Base-by-base conservation (phyloP, 768 basidiomycete species). In the Goffeauzyma gilvescens region DNA sequence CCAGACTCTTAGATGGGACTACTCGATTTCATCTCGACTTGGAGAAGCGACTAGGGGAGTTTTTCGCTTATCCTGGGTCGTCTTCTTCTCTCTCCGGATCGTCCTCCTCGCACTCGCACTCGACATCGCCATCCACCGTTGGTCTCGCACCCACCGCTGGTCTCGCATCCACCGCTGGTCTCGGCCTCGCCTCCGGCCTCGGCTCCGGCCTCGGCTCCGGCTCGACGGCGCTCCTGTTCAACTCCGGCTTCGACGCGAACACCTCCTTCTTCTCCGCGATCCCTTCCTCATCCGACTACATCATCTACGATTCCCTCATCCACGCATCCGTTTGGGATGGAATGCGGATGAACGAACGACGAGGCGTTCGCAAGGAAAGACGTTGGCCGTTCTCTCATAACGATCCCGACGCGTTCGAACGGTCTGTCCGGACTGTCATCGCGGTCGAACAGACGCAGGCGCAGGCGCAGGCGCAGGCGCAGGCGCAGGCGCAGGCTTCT, bases 291-390 rank as follows among this genome's bases (percentile, higher is more conserved):
- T 75, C 75, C 9, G 89, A 96, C 57, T 72, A 72, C 34, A 62
- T 93, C 32, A 64, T 90, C 12, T 78, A 76, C 53, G 87, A 96
- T 58, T 82, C 81, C 50, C 74, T 81, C 51, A 78, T 90, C 35
- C 89, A 93, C 57, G 87, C 87, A 0, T 79, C 76, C 0, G 83
- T 87, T 12, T 83, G 87, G 60, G 86, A 93, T 52, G 87, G 89
- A 6, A 72, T 89, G 63, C 71, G 80, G n/a, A 68, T 73, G 0
- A 77, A 45, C 17, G 37, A 35, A 31, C 18, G 44, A 18, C 28
- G 72, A 39, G 52, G 68, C 10, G 60, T 65, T n/a, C 22, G 42
- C 2, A 41, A 46, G 0, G 9, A 22, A 2, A 48, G 49, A 9
- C 45, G 59, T 7, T 71, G 79, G 23, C 36, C 60, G 0, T 89